Evolutionary conservation across 2,329 filamentous ascomycete genomes (phyloP).

Genomic region (Fusarium sp.): DNA sequence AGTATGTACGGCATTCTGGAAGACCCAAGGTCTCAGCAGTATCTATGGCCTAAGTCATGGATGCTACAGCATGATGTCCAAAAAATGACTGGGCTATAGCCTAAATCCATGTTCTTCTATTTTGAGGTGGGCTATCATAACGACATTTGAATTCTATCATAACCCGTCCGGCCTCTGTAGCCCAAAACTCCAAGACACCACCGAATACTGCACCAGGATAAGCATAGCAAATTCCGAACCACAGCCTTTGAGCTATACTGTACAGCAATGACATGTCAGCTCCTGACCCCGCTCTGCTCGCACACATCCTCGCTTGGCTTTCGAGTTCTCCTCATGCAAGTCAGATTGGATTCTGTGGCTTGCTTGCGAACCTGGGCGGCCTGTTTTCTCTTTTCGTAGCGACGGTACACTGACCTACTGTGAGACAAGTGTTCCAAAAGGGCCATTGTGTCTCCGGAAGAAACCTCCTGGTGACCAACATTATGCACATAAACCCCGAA

Average conservation of each 20-base stretch:
- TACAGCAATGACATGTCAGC: constrained; percentile 37
- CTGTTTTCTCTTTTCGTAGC: constrained; percentile 5
- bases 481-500: constrained; percentile 33
- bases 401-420: neutral
- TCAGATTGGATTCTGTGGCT: constrained; percentile 27
- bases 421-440: neutral
- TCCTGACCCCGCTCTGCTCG: constrained; percentile 30
- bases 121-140: constrained; percentile 10
- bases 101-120: neutral
- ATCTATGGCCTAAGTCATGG: neutral
- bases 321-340: constrained; percentile 25
- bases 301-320: constrained; percentile 21
- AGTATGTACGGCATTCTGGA: neutral
- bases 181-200: constrained; percentile 8
- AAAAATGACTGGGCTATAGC: neutral
- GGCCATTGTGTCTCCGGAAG: neutral
- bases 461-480: constrained; percentile 4
- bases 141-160: constrained; percentile 14
- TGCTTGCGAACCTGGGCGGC: neutral
- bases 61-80: neutral
- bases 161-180: constrained; percentile 14
- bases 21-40: neutral
- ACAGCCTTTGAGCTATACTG: constrained; percentile 22
- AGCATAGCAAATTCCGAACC: neutral
- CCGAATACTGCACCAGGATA: constrained; percentile 1